These are phyloP conservation scores for Thinopyrum obtusiflorum DNA, from an alignment of 202 grass and related monocot genomes.

Conservation along the genomic window DNA sequence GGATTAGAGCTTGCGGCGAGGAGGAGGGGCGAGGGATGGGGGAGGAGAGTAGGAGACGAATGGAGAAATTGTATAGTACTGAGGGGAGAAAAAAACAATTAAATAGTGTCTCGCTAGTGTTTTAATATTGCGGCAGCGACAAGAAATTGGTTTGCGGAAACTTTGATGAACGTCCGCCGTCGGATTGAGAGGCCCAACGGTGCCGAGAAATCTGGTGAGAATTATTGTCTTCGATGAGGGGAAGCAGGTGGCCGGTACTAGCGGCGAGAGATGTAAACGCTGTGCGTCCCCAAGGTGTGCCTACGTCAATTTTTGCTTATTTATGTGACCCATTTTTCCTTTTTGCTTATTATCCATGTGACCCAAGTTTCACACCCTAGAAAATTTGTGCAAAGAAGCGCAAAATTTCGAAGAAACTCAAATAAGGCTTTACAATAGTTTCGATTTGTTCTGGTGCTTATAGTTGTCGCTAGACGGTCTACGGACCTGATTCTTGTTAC, in stretches of 20 bases:
- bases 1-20: constrained; percentile 5
- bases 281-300: not conserved
- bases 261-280: not conserved
- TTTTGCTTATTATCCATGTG: not conserved
- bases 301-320: not conserved
- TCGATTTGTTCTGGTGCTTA: rapidly evolving
- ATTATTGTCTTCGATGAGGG: not conserved
- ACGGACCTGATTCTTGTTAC: too few relatives aligned
- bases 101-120: constrained; percentile 3
- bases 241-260: not conserved
- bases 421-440: too few relatives aligned
- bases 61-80: constrained; percentile 22
- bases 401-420: too few relatives aligned
- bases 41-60: not conserved
- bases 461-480: too few relatives aligned
- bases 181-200: constrained; percentile 9
- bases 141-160: not conserved
- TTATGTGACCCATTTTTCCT: not conserved
- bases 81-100: constrained; percentile 35
- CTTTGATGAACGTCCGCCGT: not conserved
- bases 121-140: constrained; percentile 1
- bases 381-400: not conserved
- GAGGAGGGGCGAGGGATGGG: not conserved
- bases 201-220: not conserved
- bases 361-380: not conserved